Evolutionary conservation across 2,329 filamentous ascomycete genomes (phyloP).

Genomic region (Diaporthe vexans): DNA sequence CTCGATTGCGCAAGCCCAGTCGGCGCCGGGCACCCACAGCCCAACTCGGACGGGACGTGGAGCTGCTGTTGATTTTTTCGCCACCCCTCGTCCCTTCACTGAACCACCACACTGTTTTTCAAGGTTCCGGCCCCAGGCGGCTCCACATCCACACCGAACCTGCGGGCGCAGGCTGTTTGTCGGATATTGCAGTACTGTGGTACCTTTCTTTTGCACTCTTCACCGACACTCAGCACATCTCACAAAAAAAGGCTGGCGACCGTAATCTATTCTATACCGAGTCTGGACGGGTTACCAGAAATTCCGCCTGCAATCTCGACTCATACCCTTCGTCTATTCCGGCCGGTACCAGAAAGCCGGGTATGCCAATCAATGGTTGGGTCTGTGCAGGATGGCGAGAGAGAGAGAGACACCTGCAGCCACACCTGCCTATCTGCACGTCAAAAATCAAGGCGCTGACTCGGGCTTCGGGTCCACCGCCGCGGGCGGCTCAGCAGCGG

Average conservation of each 20-base stretch:
- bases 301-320: conserved; percentile 10
- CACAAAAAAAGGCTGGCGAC: background rate
- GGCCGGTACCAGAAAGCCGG: conserved; percentile 12
- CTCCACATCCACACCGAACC: conserved; percentile 13
- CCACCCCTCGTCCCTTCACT: background rate
- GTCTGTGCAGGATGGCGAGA: background rate
- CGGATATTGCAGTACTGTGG: conserved; percentile 33
- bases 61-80: conserved; percentile 5
- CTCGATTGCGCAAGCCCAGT: conserved; percentile 28
- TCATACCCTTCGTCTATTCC: background rate
- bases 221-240: conserved; percentile 24
- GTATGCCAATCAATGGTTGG: conserved; percentile 11
- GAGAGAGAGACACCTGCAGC: background rate
- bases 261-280: conserved; percentile 25
- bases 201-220: conserved; percentile 8
- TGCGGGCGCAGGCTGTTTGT: conserved; percentile 15
- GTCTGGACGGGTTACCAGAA: background rate
- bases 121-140: conserved; percentile 11
- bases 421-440: background rate
- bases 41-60: conserved; percentile 8
- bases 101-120: conserved; percentile 1
- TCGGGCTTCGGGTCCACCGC: conserved; percentile 22
- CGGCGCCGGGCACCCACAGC: conserved; percentile 8
- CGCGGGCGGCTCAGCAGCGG: conserved; percentile 13
- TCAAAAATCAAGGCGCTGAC: conserved; percentile 24